Base-by-base conservation (phyloP, 129 eudicot species). In the Silybum marianum region DNA sequence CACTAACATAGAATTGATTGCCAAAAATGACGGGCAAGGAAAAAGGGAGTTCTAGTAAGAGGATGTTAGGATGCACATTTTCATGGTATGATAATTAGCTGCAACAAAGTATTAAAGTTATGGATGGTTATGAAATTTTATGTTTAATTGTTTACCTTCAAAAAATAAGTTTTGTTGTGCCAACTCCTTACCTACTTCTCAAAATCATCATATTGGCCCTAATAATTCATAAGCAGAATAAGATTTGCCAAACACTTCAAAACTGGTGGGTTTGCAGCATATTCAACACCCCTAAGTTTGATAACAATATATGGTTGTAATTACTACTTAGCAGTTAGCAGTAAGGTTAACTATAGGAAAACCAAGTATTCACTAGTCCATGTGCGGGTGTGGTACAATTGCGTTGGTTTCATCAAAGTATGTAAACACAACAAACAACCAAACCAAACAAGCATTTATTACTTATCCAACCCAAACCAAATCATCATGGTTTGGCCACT, bases 1-100 rank as follows among this genome's bases (percentile, higher is more conserved):
- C 21, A 78, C 30, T 69, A 78, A 69, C 44, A 39, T 68, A 69
- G 81, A 46, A 26, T n/a, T 39, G 51, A 78, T 42, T 78, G 65
- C 26, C 26, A 5, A 9, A n/a, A 9, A 30, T 26, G 70, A 26
- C n/a, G 44, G 68, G 28, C 30, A 54, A 54, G 26, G 23, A 46
- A 23, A 51, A 48, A 51, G 44, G 44, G 26, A 75, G 26, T 63
- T 54, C 16, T 36, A 28, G 28, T 36, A 75, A 75, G 44, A 24
- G 44, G 19, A 40, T n/a, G 26, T 54, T 58, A 3, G 79, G 46
- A 12, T 69, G 69, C 36, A 79, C 36, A 78, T 18, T 60, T 23
- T 77, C 73, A 39, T n/a, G 67, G 38, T 40, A 36, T 12, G 24
- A 28, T 68, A 46, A 19, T 51, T n/a, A 46, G 76, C 71, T 69